A percentile compares a stretch with the other conserved stretches of the same genome.
These are phyloP conservation scores for Pisolithus marmoratus DNA, from an alignment of 768 basidiomycete species.

Conservation along the genomic window DNA sequence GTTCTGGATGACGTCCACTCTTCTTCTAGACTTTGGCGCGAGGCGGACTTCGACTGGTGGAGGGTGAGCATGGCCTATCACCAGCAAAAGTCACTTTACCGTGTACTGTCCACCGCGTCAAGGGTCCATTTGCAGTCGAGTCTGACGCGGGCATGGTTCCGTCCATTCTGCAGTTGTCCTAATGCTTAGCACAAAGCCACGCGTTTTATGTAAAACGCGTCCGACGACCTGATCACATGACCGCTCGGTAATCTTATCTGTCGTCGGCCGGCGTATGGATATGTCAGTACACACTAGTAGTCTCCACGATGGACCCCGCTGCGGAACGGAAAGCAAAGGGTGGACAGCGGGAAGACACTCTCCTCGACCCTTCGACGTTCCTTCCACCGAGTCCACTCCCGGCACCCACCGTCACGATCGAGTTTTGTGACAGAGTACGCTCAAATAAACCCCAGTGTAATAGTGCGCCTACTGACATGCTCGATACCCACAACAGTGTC, in stretches of 20 bases:
- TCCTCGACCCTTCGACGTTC: conserved; percentile 49
- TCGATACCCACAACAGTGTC: conserved; percentile 45
- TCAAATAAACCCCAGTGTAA: background rate
- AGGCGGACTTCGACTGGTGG: conserved; percentile 78
- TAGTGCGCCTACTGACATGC: background rate
- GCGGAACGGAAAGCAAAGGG: conserved; percentile 4
- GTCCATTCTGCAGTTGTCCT: conserved; percentile 6
- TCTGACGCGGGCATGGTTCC: background rate
- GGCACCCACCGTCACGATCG: conserved; percentile 67
- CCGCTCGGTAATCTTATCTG: background rate
- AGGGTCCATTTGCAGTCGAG: background rate
- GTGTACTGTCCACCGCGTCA: conserved; percentile 58
- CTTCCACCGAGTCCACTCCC: conserved; percentile 44
- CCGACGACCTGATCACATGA: conserved; percentile 30
- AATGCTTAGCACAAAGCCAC: background rate
- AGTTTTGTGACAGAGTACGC: conserved; percentile 88
- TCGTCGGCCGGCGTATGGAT: too few species aligned
- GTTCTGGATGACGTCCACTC: conserved; percentile 69
- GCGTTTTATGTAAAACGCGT: conserved; percentile 38
- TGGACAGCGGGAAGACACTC: conserved; percentile 19
- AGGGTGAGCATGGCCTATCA: background rate
- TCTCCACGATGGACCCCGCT: conserved; percentile 22
- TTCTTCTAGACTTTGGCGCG: conserved; percentile 57
- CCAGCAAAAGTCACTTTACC: conserved; percentile 31
- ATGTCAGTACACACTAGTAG: too few species aligned